These are phyloP conservation scores for Striga asiatica DNA, from an alignment of 257 asterid species.

Conservation along the genomic window DNA sequence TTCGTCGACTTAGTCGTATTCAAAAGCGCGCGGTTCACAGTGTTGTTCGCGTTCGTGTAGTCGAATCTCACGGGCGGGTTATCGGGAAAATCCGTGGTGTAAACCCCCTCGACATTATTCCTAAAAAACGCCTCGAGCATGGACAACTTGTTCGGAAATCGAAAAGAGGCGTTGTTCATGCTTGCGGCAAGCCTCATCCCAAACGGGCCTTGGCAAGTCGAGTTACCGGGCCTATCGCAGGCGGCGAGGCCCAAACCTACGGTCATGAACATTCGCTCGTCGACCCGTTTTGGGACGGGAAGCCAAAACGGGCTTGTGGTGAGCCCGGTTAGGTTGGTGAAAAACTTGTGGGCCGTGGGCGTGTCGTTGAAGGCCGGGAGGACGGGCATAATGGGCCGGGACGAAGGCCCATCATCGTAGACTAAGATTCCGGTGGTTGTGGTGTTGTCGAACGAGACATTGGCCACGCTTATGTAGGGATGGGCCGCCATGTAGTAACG, in stretches of 20 bases:
- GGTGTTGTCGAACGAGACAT: constrained; percentile 24
- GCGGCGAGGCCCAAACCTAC: constrained; percentile 39
- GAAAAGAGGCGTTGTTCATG: constrained; percentile 71
- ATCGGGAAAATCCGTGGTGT: constrained; percentile 42
- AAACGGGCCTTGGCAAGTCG: constrained; percentile 33
- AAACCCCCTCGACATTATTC: constrained; percentile 32
- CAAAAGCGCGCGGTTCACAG: constrained; percentile 17
- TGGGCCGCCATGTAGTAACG: constrained; percentile 68
- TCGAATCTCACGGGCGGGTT: constrained; percentile 40
- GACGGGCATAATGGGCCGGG: constrained; percentile 42
- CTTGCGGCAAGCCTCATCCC: constrained; percentile 43
- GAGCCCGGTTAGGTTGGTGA: constrained; percentile 45
- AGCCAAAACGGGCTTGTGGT: constrained; percentile 39
- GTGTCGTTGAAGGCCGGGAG: constrained; percentile 70
- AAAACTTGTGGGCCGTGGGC: constrained; percentile 50
- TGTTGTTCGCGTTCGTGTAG: constrained; percentile 25
- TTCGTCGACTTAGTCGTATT: constrained; percentile 34
- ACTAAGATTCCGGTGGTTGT: constrained; percentile 47
- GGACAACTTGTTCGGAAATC: constrained; percentile 34
- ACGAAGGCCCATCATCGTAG: constrained; percentile 20
- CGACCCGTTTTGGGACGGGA: constrained; percentile 32
- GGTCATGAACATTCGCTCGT: constrained; percentile 51
- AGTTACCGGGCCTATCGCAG: constrained; percentile 33
- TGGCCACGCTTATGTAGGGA: constrained; percentile 32
- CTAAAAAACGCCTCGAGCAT: constrained; percentile 48